Conservation (phyloP, 495 filamentous ascomycete species). For the Schizothecium vesticola region DNA sequence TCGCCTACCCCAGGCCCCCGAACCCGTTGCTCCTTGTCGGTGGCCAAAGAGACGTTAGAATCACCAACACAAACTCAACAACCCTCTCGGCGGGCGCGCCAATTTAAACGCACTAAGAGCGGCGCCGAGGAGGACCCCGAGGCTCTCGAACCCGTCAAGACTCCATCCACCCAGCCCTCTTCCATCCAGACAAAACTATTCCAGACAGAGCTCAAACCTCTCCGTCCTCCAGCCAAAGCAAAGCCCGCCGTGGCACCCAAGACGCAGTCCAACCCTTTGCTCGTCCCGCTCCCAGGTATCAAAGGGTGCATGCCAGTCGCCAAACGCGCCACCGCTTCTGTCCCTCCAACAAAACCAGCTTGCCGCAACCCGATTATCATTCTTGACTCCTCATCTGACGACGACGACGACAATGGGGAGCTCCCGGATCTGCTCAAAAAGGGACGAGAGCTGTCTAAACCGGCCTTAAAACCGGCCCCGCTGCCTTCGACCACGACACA, state of each 20-base stretch:
- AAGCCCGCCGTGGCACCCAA: background rate
- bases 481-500: background rate
- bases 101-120: slow-evolving; percentile 26
- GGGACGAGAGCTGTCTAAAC: background rate
- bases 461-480: background rate
- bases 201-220: background rate
- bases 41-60: background rate
- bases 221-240: background rate
- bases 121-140: slow-evolving; percentile 6
- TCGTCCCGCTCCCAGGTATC: background rate
- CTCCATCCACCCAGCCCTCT: background rate
- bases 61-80: background rate
- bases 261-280: background rate
- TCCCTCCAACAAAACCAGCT: background rate
- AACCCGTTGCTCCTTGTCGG: background rate
- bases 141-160: background rate
- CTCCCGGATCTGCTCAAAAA: background rate
- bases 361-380: background rate
- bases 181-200: background rate
- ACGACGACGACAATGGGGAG: background rate
- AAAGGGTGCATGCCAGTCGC: background rate
- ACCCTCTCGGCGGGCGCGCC: slow-evolving; percentile 1
- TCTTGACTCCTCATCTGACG: background rate
- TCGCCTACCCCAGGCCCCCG: background rate
- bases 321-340: background rate